These are phyloP conservation scores for Saccharomyces hybrid DNA, from an alignment of 1,139 yeast genomes.

Conservation along the genomic window DNA sequence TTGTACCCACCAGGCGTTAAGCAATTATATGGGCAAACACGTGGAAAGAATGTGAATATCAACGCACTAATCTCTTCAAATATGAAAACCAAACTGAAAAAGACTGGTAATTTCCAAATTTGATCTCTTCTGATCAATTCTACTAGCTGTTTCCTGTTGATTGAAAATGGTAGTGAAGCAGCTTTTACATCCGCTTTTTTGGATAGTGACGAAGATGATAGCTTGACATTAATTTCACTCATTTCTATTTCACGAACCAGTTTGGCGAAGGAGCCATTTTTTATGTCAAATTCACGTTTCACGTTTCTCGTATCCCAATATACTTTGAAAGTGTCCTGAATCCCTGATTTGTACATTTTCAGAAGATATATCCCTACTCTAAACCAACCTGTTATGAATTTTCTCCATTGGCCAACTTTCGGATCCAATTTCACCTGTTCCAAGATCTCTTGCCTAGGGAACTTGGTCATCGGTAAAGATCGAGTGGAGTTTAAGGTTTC, in stretches of 20 bases:
- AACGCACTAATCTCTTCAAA: conserved; percentile 27
- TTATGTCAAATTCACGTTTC: not conserved
- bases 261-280: conserved; percentile 4
- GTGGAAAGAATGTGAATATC: conserved; percentile 26
- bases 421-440: conserved; percentile 15
- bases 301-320: conserved; percentile 12
- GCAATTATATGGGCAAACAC: conserved; percentile 26
- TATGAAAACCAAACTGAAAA: conserved; percentile 17
- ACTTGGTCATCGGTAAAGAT: conserved; percentile 18
- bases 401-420: conserved; percentile 26
- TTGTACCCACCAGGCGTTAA: conserved; percentile 24
- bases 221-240: conserved; percentile 10
- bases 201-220: not conserved
- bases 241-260: conserved; percentile 16
- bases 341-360: conserved; percentile 21
- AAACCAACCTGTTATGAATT: conserved; percentile 22
- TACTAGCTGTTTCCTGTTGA: conserved; percentile 20
- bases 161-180: not conserved
- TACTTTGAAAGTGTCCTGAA: conserved; percentile 19
- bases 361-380: conserved; percentile 21
- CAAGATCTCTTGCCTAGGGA: conserved; percentile 17
- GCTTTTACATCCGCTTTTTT: not conserved
- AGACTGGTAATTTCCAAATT: conserved; percentile 26
- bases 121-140: conserved; percentile 22
- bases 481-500: conserved; percentile 14